Evolutionary conservation across 1,284 basidiomycete species (phyloP).

Genomic region (Ceraceosorus guamensis): DNA sequence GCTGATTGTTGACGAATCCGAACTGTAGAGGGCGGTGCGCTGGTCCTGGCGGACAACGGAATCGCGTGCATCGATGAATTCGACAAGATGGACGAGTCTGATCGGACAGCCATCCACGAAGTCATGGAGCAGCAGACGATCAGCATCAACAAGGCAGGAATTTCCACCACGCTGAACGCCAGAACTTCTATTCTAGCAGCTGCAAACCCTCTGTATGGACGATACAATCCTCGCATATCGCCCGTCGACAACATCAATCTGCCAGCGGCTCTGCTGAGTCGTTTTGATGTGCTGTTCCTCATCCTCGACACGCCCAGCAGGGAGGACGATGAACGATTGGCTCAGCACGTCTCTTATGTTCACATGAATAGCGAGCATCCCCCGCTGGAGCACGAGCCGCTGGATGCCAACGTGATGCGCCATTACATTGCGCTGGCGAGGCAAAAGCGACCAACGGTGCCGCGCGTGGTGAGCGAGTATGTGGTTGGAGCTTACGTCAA

Average conservation of each 20-base stretch:
- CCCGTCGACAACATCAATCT: conserved; percentile 99
- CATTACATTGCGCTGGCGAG: conserved; percentile 96
- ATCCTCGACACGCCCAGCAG: conserved; percentile 90
- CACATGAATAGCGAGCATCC: conserved; percentile 94
- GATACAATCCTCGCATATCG: conserved; percentile 94
- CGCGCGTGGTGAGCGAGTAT: conserved; percentile 78
- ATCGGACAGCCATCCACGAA: conserved; percentile 97
- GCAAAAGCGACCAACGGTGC: conserved; percentile 76
- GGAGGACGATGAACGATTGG: conserved; percentile 90
- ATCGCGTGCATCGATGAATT: conserved; percentile 99
- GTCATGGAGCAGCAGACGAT: conserved; percentile 99
- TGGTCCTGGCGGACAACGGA: conserved; percentile 96
- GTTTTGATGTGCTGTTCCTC: conserved; percentile 94
- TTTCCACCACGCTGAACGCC: conserved; percentile 97
- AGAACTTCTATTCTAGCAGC: conserved; percentile 95
- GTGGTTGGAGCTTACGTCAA: conserved; percentile 93
- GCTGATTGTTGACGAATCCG: not conserved
- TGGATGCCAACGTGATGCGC: conserved; percentile 80
- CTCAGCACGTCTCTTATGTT: conserved; percentile 94
- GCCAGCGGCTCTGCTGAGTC: conserved; percentile 86
- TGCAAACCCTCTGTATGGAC: conserved; percentile 93
- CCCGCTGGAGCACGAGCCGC: conserved; percentile 59
- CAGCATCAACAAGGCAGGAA: conserved; percentile 97
- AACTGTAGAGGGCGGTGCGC: conserved; percentile 87
- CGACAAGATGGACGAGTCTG: conserved; percentile 99